A percentile compares a stretch with the other conserved stretches of the same genome.
Conservation (phyloP, 2,329 filamentous ascomycete species). For the Aspergillus fischeri region DNA sequence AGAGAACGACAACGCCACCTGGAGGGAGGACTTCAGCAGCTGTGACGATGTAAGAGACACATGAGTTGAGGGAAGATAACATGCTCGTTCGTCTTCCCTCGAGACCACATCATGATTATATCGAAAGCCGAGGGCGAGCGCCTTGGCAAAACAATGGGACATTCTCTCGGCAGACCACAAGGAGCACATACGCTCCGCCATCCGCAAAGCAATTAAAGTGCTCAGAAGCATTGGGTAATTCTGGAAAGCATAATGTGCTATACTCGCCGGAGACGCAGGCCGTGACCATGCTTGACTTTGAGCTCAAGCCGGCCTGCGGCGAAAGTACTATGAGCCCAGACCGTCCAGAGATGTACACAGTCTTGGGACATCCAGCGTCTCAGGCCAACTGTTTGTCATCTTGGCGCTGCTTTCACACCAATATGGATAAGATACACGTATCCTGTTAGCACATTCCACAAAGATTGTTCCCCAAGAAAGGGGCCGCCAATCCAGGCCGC, state of each 20-base stretch:
- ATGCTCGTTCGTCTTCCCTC: slow-evolving; percentile 5
- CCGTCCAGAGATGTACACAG: slow-evolving; percentile 1
- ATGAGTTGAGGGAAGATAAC: not conserved
- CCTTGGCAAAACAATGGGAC: slow-evolving; percentile 3
- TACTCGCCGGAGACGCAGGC: not conserved
- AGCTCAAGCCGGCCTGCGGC: not conserved
- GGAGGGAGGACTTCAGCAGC: no score
- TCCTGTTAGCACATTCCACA: no score
- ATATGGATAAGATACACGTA: no score
- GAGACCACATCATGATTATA: slow-evolving; percentile 1
- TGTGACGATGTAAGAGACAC: no score
- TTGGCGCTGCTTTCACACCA: no score
- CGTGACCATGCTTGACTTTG: slow-evolving; percentile 6
- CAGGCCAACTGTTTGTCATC: no score
- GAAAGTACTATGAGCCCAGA: not conserved
- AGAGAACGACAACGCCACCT: no score
- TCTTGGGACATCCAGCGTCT: not conserved
- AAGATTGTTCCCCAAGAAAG: no score
- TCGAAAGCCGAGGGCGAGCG: not conserved
- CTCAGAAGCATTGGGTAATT: not conserved
- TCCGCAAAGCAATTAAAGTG: not conserved
- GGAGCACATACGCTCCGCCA: not conserved
- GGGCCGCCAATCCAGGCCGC: no score
- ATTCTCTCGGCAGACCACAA: not conserved
- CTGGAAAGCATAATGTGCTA: no score